Base-by-base conservation (phyloP, 768 basidiomycete species). In the Favolaschia claudopus region DNA sequence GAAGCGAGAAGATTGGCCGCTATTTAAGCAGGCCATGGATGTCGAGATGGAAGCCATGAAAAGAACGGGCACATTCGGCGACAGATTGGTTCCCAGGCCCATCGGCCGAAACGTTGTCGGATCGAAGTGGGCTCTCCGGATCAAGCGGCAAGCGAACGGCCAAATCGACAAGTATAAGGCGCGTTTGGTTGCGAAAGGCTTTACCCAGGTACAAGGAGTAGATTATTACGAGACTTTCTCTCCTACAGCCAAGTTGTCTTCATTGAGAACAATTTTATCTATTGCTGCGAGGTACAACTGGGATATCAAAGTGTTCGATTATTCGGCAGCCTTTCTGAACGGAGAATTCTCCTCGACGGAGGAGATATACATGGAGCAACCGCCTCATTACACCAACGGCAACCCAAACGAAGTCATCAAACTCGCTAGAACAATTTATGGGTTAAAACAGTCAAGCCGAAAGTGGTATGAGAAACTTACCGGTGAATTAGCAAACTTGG, bases 101-200 rank as follows among this genome's bases (percentile, higher is more conserved):
- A 17, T 15, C 8, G 65, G 56, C 36, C 47, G 62, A 12, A 67
- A 65, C 17, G 42, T 63, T 1, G 66, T 76, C 33, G 68, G 68
- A 4, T 63, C 49, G 9, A 54, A 57, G 38, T 74, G 72, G 72
- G 72, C 70, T 1, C 68, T 69, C 38, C 62, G 62, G 22, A 63
- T 72, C 49, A 82, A 81, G 63, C 64, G 67, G 32, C 69, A 79
- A 48, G 59, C 64, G 12, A 43, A 71, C 27, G 79, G 76, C n/a
- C 58, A 55, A 0, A 69, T 79, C 27, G 50, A 59, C 10, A 56
- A 65, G 3, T 70, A 72, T 65, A 77, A 79, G 58, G 74, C 68
- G 1, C 43, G 44, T 8, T 36, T 57, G n/a, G 37, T 57, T 15
- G 47, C 46, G 10, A 27, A 25, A 19, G 22, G 2, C 15, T 58